Base-by-base conservation (phyloP, 345 rosid genomes). In the Clausena lansium region DNA sequence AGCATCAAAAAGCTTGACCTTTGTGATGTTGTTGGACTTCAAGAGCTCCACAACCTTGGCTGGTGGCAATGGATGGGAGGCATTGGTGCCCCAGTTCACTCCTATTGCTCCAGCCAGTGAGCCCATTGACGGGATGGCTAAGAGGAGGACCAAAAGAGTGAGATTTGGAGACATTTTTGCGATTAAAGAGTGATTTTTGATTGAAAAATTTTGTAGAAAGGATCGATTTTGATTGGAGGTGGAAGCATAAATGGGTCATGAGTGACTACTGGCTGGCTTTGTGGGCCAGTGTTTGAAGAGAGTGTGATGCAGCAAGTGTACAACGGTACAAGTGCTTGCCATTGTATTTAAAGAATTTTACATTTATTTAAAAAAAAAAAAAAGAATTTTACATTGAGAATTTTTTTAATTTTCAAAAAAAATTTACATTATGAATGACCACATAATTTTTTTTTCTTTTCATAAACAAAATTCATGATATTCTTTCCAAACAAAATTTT, bases 1-100 rank as follows among this genome's bases (percentile, higher is more conserved):
- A 70, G 98, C 90, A 80, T 95, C 98, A 67, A 89, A 87, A 67
- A 95, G 91, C 88, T 83, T 89, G 73, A 93, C 94, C 76, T 83
- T 91, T 78, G 88, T 71, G 78, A 95, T 83, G 86, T 84, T 82
- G 90, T 91, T 95, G 82, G 95, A 84, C 87, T 89, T 93, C 85
- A 95, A 75, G 59, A 95, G 98, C 91, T 91, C 90, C 80, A 91
- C 91, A 55, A 93, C 98, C 69, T 91, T 86, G 6, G 87, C 78
- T 41, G 98, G 88, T 14, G 98, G 92, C 65, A 95, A 90, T 59
- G 93, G 94, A 71, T 95, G 98, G 33, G 98, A 91, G 10, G 98
- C 83, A 45, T 84, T 78, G 32, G 91, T 89, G 24, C 97, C 95
- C 98, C 98, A 93, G 88, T 89, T 93, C 67, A 93, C 91, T 9